A percentile compares a stretch with the other conserved stretches of the same genome.
Evolutionary conservation across 192 early-diverging fungal species (phyloP).

Genomic region (Podila epigama): DNA sequence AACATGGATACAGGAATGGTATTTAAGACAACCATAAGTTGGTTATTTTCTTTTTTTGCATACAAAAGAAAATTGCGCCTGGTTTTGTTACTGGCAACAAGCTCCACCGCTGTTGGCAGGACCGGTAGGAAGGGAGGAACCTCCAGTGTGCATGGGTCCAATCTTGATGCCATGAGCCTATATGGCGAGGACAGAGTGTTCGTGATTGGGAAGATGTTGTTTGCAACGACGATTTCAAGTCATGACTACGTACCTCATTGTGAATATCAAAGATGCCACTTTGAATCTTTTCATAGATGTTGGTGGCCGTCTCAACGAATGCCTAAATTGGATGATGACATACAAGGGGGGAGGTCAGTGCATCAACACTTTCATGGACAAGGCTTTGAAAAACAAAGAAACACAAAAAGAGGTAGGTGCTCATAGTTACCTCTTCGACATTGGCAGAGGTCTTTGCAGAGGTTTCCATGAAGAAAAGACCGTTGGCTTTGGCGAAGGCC

Average conservation of each 20-base stretch:
- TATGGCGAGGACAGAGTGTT: background rate
- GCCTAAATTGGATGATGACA: conserved; percentile 49
- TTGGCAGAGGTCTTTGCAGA: conserved; percentile 89
- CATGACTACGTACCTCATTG: conserved; percentile 60
- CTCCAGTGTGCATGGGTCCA: conserved; percentile 65
- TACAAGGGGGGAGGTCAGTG: background rate
- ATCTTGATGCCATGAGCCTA: conserved; percentile 66
- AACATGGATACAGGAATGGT: too few species aligned
- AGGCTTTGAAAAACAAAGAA: too few species aligned
- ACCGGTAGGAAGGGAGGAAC: conserved; percentile 61
- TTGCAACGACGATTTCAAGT: background rate
- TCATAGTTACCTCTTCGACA: conserved; percentile 67
- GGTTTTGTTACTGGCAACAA: conserved; percentile 43
- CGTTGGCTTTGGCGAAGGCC: conserved; percentile 85
- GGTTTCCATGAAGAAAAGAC: conserved; percentile 90
- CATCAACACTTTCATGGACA: too few species aligned
- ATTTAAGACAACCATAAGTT: too few species aligned
- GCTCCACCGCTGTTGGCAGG: conserved; percentile 37
- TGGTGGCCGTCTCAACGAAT: conserved; percentile 80
- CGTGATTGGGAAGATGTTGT: background rate
- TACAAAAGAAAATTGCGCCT: too few species aligned
- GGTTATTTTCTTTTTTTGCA: too few species aligned
- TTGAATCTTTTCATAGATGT: conserved; percentile 84
- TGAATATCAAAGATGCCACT: conserved; percentile 75
- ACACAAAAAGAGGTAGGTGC: background rate